phyloP scores from a whole-genome alignment of 257 asterid genomes.

The Linderniella brevidens region DNA sequence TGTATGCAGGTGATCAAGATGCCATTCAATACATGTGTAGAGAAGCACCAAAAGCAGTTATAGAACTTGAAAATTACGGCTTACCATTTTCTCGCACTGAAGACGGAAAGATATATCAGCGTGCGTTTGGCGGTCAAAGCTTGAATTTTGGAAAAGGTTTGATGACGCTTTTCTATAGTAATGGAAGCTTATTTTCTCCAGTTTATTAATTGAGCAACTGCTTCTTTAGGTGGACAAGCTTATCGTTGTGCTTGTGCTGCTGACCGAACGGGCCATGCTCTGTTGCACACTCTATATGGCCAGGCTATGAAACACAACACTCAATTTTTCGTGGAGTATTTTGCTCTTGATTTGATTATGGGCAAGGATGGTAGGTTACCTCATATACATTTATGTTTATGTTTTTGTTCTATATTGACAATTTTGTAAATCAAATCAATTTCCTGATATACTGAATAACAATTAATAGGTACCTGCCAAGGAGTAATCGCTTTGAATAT shows the following conservation, averaged over 20 bases:
- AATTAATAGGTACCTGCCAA: slow-evolving; percentile 26
- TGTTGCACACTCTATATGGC: slow-evolving; percentile 93
- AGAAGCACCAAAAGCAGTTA: slow-evolving; percentile 92
- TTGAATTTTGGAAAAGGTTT: slow-evolving; percentile 79
- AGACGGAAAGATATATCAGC: slow-evolving; percentile 91
- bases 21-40: slow-evolving; percentile 93
- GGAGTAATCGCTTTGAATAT: slow-evolving; percentile 81
- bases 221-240: slow-evolving; percentile 71
- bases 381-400: not conserved
- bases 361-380: slow-evolving; percentile 42
- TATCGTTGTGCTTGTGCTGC: slow-evolving; percentile 99
- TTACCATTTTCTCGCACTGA: slow-evolving; percentile 94
- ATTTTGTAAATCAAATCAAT: not conserved
- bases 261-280: slow-evolving; percentile 97
- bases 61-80: slow-evolving; percentile 85
- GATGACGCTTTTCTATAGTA: not conserved
- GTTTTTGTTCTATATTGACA: not conserved
- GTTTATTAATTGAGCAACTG: no score
- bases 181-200: not conserved
- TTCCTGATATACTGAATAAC: not conserved
- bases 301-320: slow-evolving; percentile 99
- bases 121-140: slow-evolving; percentile 99
- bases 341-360: slow-evolving; percentile 84
- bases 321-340: slow-evolving; percentile 89
- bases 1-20: slow-evolving; percentile 76